Conservation (phyloP, 805 yeast species). For the Myxozyma kluyveri region DNA sequence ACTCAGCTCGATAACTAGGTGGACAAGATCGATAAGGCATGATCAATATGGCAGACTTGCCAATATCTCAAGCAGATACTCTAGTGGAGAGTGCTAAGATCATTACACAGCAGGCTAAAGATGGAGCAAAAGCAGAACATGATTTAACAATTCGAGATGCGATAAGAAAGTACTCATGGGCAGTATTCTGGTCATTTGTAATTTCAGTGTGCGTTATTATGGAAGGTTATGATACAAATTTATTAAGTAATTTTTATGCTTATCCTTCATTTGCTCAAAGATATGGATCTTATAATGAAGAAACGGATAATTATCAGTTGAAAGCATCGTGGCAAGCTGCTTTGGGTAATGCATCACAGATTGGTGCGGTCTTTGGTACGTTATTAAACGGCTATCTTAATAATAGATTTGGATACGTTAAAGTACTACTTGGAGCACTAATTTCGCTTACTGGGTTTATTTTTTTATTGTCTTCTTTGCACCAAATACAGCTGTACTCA, state of each 20-base stretch:
- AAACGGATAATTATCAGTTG: constrained; percentile 14
- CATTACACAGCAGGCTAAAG: not conserved
- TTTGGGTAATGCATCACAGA: constrained; percentile 36
- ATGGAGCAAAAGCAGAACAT: not conserved
- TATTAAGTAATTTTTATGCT: constrained; percentile 45
- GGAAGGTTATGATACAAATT: constrained; percentile 50
- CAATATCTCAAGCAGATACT: too few relatives aligned
- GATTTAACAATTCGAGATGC: constrained; percentile 4
- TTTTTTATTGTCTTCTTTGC: constrained; percentile 51
- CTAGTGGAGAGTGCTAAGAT: too few relatives aligned
- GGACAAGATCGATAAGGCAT: too few relatives aligned
- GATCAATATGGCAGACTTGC: too few relatives aligned
- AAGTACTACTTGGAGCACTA: constrained; percentile 43
- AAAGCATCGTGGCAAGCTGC: constrained; percentile 37
- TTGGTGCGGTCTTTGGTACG: constrained; percentile 50
- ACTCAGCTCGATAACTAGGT: too few relatives aligned
- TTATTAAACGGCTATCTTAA: constrained; percentile 46
- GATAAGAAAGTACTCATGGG: constrained; percentile 39
- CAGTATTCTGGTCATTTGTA: constrained; percentile 47
- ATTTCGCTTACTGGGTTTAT: constrained; percentile 42
- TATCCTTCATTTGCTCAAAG: constrained; percentile 25
- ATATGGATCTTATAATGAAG: constrained; percentile 13
- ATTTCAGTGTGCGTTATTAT: constrained; percentile 47
- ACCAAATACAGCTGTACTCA: constrained; percentile 40
- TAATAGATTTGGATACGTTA: constrained; percentile 49